These are phyloP conservation scores for Ampelomyces quisqualis DNA, from an alignment of 2,329 filamentous ascomycete genomes.

Conservation along the genomic window DNA sequence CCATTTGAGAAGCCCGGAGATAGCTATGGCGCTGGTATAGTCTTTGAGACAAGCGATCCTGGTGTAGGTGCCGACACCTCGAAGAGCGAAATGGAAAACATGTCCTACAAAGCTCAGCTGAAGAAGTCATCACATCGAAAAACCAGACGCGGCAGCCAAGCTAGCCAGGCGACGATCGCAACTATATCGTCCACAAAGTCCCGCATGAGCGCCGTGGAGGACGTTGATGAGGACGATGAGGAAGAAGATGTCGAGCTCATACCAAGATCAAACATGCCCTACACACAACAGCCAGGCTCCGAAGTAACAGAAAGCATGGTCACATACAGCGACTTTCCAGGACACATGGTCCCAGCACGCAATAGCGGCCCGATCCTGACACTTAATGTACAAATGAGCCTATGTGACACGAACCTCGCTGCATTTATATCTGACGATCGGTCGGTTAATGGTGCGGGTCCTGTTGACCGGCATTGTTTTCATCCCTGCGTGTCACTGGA, in stretches of 20 bases:
- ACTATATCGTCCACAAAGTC: slow-evolving; percentile 46
- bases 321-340: slow-evolving; percentile 40
- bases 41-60: slow-evolving; percentile 35
- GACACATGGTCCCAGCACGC: slow-evolving; percentile 23
- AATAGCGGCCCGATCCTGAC: slow-evolving; percentile 45
- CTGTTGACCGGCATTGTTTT: slow-evolving; percentile 58
- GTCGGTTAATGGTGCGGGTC: slow-evolving; percentile 8
- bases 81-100: slow-evolving; percentile 9
- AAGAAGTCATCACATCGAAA: slow-evolving; percentile 26
- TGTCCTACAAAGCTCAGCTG: slow-evolving; percentile 33
- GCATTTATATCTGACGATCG: slow-evolving; percentile 53
- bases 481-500: slow-evolving; percentile 59
- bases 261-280: slow-evolving; percentile 33
- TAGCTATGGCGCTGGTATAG: slow-evolving; percentile 24
- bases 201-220: slow-evolving; percentile 43
- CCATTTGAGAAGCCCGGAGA: slow-evolving; percentile 12
- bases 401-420: slow-evolving; percentile 63
- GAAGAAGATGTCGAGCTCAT: slow-evolving; percentile 55
- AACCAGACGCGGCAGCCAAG: slow-evolving; percentile 34
- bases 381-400: slow-evolving; percentile 68
- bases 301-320: slow-evolving; percentile 36
- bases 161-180: slow-evolving; percentile 42
- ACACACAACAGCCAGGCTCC: slow-evolving; percentile 19
- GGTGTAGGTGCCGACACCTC: slow-evolving; percentile 13
- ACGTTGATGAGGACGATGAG: slow-evolving; percentile 40